phyloP scores from a whole-genome alignment of 108 stramenopile species.

The Asterionellopsis glacialis region DNA sequence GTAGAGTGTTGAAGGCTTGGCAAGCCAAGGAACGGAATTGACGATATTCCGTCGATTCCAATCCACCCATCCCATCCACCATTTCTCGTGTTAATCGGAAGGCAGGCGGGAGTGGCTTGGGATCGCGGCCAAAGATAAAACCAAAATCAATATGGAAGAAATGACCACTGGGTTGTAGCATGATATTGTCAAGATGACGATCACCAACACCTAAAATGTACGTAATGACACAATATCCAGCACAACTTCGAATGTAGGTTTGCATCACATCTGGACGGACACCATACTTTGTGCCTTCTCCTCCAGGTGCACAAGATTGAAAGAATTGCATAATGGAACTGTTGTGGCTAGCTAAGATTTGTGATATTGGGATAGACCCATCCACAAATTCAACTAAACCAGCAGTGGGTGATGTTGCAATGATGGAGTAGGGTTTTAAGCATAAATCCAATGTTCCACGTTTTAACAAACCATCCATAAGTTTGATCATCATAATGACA shows the following conservation, averaged over 20 bases:
- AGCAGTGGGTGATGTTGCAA: conserved; percentile 87
- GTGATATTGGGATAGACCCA: conserved; percentile 83
- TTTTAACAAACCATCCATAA: conserved; percentile 96
- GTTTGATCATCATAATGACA: conserved; percentile 93
- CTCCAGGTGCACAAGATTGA: conserved; percentile 49
- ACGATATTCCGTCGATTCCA: conserved; percentile 83
- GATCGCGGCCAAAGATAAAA: conserved; percentile 83
- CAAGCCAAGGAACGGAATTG: conserved; percentile 93
- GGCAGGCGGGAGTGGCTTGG: conserved; percentile 93
- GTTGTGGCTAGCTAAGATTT: conserved; percentile 82
- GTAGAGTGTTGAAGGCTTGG: conserved; percentile 92
- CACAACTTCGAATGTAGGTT: conserved; percentile 92
- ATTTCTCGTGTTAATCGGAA: conserved; percentile 91
- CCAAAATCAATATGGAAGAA: conserved; percentile 87
- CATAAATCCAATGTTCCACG: conserved; percentile 93
- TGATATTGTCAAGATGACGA: conserved; percentile 83
- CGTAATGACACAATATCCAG: conserved; percentile 97
- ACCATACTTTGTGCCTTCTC: conserved; percentile 56
- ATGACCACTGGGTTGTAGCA: conserved; percentile 76
- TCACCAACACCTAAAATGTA: conserved; percentile 92
- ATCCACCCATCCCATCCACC: conserved; percentile 96
- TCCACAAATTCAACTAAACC: conserved; percentile 98
- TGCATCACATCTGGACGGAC: conserved; percentile 78
- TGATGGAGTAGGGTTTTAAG: conserved; percentile 63
- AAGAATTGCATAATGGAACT: conserved; percentile 76